These are phyloP conservation scores for Podosphaera fusca DNA, from an alignment of 2,329 filamentous ascomycete genomes.

Conservation along the genomic window DNA sequence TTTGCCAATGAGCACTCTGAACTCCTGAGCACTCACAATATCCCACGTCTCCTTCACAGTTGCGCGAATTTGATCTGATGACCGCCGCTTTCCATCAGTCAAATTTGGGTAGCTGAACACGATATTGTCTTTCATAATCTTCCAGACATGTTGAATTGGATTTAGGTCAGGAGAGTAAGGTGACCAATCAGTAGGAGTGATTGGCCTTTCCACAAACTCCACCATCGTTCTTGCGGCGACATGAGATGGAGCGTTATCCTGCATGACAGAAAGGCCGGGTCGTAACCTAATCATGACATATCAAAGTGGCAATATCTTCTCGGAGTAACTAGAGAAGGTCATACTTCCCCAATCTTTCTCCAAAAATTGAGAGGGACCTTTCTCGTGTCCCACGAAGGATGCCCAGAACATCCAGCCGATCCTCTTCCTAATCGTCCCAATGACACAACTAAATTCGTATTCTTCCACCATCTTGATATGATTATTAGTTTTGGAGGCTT, in stretches of 20 bases:
- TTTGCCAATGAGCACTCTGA: too few relatives aligned
- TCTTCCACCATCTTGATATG: too few relatives aligned
- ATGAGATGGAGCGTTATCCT: not conserved
- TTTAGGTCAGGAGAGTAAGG: not conserved
- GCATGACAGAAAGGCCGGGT: not conserved
- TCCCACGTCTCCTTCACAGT: too few relatives aligned
- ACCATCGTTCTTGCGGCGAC: not conserved
- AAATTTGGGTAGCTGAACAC: not conserved
- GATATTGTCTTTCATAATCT: not conserved
- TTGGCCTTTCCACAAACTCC: not conserved
- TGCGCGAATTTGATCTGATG: too few relatives aligned
- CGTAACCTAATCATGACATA: not conserved
- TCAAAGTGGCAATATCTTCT: not conserved
- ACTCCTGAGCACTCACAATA: not conserved
- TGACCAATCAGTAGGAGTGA: not conserved
- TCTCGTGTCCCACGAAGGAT: too few relatives aligned
- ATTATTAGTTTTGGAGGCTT: too few relatives aligned
- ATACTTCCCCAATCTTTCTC: too few relatives aligned
- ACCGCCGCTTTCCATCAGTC: too few relatives aligned
- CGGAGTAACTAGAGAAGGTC: not conserved
- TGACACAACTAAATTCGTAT: too few relatives aligned
- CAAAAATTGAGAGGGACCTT: too few relatives aligned
- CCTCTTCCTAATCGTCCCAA: too few relatives aligned
- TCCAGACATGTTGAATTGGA: not conserved
- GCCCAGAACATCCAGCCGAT: too few relatives aligned